Evolutionary conservation across 2,329 filamentous ascomycete species (phyloP).

Genomic region (Colletotrichum sp.): DNA sequence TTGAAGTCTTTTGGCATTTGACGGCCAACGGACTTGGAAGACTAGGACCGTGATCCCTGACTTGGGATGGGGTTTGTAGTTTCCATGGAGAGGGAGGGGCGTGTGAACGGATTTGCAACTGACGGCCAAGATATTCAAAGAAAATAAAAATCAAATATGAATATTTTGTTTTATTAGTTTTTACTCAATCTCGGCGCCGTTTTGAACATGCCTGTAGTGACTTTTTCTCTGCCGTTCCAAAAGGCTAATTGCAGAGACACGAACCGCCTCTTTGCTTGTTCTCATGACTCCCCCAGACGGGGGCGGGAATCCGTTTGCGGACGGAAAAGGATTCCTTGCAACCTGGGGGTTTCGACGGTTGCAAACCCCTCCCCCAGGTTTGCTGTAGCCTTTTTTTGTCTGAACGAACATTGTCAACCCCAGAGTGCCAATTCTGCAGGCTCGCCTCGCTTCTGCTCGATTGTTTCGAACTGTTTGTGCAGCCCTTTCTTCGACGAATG

Average conservation of each 20-base stretch:
- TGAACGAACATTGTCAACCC: not conserved
- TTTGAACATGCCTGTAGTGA: not conserved
- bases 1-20: not conserved
- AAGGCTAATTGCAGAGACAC: slow-evolving; percentile 11
- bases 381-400: not conserved
- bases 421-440: not conserved
- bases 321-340: not conserved
- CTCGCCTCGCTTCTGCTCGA: not conserved
- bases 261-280: not conserved
- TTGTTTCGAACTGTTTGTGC: not conserved
- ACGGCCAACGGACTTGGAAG: not conserved
- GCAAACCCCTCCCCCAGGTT: not conserved
- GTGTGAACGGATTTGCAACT: not conserved
- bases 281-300: not conserved
- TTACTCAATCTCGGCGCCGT: not conserved
- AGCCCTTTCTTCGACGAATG: not conserved
- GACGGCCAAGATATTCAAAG: not conserved
- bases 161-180: not conserved
- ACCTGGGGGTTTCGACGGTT: not conserved
- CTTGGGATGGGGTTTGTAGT: not conserved
- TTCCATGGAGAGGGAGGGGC: not conserved
- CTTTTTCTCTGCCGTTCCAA: not conserved
- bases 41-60: slow-evolving; percentile 8
- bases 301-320: slow-evolving; percentile 13
- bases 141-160: not conserved